Evolutionary conservation across 1,284 basidiomycete genomes (phyloP), one percentile per base, ranked within the genome.

Genomic region (Ganoderma lucidum): DNA sequence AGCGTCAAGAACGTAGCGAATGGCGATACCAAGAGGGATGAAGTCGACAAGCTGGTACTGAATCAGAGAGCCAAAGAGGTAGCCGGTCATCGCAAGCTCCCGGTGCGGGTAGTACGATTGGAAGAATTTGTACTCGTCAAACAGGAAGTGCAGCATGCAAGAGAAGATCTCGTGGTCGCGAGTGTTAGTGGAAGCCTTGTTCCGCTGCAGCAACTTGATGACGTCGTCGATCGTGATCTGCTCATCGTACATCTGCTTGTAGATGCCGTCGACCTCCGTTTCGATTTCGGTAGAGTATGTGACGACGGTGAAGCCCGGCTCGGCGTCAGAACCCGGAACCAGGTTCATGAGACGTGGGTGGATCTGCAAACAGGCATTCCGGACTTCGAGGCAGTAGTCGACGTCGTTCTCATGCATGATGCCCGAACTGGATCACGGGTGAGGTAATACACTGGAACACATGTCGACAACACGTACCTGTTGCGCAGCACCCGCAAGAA

Each of bases 51-150:
- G 89, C 76, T 96, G 91, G 77, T 94, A 91, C 78, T 98, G 96
- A 75, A 99, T 98, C 75, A 99, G 88, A 30, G 96, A 96, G 55
- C 98, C 98, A 76, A 99, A 99, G 44, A 99, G 88, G 77, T 96
- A 94, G 62, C 95, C 98, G 0, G 98, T 99, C 91, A 99, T 96
- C 58, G 93, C 91, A 61, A 99, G 88, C 83, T 99, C 96, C 71
- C 96, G 94, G 39, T 94, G 88, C 17, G 98, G 98, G 78, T 99
- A 97, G 79, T 88, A 96, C 64, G 95, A 94, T 79, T 98, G 96
- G 89, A 99, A 98, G 86, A 98, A 99, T 79, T 97, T 96, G 89
- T 98, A 98, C 85, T 99, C 98, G 89, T 99, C 98, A 82, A 99
- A 99, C 65, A 99, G 90, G 83, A 98, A 98, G 84, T 99, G 97